These are phyloP conservation scores for Pseudocercospora cruenta DNA, from an alignment of 2,329 filamentous ascomycete species.

Conservation along the genomic window DNA sequence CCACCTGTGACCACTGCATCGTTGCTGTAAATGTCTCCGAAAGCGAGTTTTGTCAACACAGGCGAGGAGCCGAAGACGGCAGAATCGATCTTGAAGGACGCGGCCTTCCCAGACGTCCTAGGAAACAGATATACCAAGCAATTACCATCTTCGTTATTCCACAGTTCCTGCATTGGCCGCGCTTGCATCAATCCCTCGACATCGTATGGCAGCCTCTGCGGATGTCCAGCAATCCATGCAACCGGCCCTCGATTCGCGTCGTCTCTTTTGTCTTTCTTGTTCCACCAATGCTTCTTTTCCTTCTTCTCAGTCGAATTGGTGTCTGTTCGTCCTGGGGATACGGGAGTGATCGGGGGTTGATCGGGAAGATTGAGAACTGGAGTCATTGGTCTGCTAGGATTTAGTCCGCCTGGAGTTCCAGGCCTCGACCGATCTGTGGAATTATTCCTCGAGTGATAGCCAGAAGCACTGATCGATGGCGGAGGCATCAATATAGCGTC, in stretches of 20 bases:
- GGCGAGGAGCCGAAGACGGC: conserved; percentile 61
- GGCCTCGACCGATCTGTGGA: conserved; percentile 29
- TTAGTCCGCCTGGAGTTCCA: conserved; percentile 25
- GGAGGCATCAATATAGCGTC: conserved; percentile 23
- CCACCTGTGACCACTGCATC: conserved; percentile 29
- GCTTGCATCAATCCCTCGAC: conserved; percentile 54
- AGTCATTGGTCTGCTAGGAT: conserved; percentile 30
- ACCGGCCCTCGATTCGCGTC: conserved; percentile 44
- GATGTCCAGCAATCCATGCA: conserved; percentile 64
- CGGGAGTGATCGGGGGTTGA: conserved; percentile 18
- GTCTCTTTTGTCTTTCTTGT: conserved; percentile 36
- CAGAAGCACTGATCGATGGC: conserved; percentile 21
- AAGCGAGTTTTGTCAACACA: conserved; percentile 58
- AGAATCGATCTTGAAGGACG: conserved; percentile 66
- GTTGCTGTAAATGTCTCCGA: conserved; percentile 56
- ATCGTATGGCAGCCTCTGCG: conserved; percentile 61
- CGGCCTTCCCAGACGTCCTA: conserved; percentile 56
- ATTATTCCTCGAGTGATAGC: conserved; percentile 24
- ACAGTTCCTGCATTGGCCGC: conserved; percentile 61
- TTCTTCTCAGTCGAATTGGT: conserved; percentile 29
- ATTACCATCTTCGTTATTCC: conserved; percentile 63
- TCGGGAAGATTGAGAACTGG: conserved; percentile 29
- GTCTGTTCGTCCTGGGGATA: conserved; percentile 16
- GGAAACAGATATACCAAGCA: conserved; percentile 67
- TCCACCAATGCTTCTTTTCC: conserved; percentile 39